phyloP scores from a whole-genome alignment of 805 yeast species.

The Crinitomyces ghanaensis region DNA sequence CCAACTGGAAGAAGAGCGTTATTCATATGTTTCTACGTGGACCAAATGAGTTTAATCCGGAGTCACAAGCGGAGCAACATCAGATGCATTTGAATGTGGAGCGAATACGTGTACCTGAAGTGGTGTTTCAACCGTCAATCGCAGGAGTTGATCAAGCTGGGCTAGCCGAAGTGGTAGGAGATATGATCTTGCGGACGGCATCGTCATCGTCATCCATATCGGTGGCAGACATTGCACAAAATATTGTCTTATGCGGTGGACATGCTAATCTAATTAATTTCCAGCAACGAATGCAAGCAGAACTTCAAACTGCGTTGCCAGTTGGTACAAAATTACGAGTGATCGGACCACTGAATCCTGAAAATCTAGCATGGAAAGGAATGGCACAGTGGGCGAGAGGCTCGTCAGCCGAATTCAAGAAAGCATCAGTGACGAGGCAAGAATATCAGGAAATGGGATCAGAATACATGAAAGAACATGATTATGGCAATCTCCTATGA shows the following conservation, averaged over 20 bases:
- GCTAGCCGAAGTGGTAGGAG: constrained; percentile 63
- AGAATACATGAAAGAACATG: constrained; percentile 80
- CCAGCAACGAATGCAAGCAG: constrained; percentile 53
- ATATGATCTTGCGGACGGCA: constrained; percentile 47
- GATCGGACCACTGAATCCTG: constrained; percentile 53
- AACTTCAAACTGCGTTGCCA: constrained; percentile 64
- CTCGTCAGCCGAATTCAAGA: constrained; percentile 35
- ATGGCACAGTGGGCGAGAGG: constrained; percentile 71
- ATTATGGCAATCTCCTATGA: constrained; percentile 45
- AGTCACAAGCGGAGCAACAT: constrained; percentile 73
- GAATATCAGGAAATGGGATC: constrained; percentile 86
- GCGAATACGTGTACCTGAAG: constrained; percentile 85
- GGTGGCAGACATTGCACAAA: constrained; percentile 39
- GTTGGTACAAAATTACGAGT: constrained; percentile 49
- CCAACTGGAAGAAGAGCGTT: constrained; percentile 73
- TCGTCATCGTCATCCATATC: constrained; percentile 40
- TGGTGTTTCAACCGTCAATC: constrained; percentile 81
- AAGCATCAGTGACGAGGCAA: constrained; percentile 44
- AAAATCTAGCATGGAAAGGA: constrained; percentile 85
- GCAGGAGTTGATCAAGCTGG: constrained; percentile 97
- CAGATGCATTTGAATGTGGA: constrained; percentile 88
- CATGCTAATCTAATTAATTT: constrained; percentile 55
- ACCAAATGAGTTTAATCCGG: constrained; percentile 74
- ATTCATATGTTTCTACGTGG: constrained; percentile 84
- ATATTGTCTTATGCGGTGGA: constrained; percentile 84